These are phyloP conservation scores for Crucihimalaya himalaica DNA, from an alignment of 345 rosid species.

Conservation along the genomic window DNA sequence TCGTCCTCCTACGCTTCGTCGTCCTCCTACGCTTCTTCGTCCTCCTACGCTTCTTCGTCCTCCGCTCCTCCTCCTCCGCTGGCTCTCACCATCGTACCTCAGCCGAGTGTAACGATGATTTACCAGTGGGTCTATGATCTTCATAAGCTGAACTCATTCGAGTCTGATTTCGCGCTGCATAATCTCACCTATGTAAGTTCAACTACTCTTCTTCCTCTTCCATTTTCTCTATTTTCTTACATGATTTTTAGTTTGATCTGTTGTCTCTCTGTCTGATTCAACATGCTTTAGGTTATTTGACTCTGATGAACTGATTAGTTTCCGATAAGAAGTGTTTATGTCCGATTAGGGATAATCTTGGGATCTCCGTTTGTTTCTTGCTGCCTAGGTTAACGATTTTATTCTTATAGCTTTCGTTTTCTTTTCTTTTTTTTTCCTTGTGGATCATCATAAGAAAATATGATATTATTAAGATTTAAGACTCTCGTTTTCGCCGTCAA, in stretches of 20 bases:
- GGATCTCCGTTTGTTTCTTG: constrained; percentile 5
- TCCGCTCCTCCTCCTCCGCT: constrained; percentile 8
- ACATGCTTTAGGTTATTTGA: neutral
- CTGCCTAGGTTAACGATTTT: constrained; percentile 5
- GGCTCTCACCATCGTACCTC: neutral
- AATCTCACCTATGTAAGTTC: constrained; percentile 39
- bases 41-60: neutral
- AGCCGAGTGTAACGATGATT: neutral
- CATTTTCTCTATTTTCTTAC: neutral
- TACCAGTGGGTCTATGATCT: constrained; percentile 40
- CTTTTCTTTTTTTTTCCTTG: neutral
- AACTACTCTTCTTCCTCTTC: neutral
- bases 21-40: no score
- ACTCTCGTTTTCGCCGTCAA: neutral
- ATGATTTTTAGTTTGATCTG: constrained; percentile 7
- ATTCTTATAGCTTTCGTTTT: neutral
- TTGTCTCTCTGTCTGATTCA: neutral
- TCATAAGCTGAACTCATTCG: neutral
- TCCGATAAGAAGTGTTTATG: neutral
- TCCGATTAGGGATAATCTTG: neutral
- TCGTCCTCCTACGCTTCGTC: no score
- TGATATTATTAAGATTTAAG: neutral
- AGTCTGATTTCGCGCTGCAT: constrained; percentile 36
- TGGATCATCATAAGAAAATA: neutral
- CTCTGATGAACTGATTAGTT: neutral